Conservation (phyloP, 164 flowering plant species). For the Houttuynia cordata region DNA sequence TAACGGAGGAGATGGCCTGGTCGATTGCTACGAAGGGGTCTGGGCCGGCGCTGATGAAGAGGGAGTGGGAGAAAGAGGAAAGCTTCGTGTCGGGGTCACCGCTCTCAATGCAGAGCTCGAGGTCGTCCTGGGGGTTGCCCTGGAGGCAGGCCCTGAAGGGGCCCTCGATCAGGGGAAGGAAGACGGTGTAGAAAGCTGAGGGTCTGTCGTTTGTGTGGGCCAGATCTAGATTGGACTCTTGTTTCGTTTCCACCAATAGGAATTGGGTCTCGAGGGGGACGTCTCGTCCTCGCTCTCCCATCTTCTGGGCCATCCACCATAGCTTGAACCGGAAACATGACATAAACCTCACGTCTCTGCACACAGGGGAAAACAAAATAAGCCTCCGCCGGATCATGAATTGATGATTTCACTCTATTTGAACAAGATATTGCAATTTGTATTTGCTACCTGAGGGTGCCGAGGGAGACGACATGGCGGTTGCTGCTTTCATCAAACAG, state of each 20-base stretch:
- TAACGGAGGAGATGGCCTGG: slow-evolving; percentile 52
- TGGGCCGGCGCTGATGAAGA: slow-evolving; percentile 51
- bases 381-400: background rate
- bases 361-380: background rate
- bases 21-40: slow-evolving; percentile 66
- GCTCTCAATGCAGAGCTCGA: slow-evolving; percentile 79
- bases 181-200: slow-evolving; percentile 48
- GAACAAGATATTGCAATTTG: background rate
- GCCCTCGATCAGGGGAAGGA: slow-evolving; percentile 84
- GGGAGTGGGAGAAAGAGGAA: slow-evolving; percentile 47
- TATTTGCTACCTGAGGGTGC: slow-evolving; percentile 31
- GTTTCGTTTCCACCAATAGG: slow-evolving; percentile 51
- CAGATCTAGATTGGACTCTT: slow-evolving; percentile 32
- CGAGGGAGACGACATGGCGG: slow-evolving; percentile 63
- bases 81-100: slow-evolving; percentile 60
- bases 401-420: background rate
- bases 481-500: slow-evolving; percentile 37
- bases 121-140: slow-evolving; percentile 56
- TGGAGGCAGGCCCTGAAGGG: slow-evolving; percentile 67
- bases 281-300: slow-evolving; percentile 68
- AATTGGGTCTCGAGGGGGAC: slow-evolving; percentile 91
- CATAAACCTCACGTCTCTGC: slow-evolving; percentile 55
- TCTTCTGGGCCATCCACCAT: slow-evolving; percentile 97
- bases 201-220: slow-evolving; percentile 17
- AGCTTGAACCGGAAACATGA: slow-evolving; percentile 84